Base-by-base conservation (phyloP, 495 filamentous ascomycete genomes). In the Hypoxylon lienhwacheense region DNA sequence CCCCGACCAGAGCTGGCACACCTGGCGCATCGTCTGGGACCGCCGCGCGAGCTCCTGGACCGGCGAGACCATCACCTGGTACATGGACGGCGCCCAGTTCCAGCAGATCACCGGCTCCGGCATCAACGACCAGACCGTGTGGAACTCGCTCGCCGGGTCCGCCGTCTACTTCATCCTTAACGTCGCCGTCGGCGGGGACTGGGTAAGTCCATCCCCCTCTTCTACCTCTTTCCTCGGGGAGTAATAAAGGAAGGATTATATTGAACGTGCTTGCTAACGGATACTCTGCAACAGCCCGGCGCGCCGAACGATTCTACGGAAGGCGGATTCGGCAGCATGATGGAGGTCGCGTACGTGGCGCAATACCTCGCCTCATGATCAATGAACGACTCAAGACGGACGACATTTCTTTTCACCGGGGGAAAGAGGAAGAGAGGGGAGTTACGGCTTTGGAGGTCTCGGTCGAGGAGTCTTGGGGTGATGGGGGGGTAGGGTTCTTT, bases 161-260 rank as follows among this genome's bases (percentile, higher is more conserved):
- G 66, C 71, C 0, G 54, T 75, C 45, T 79, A 66, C 50, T 69
- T 79, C 26, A 74, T 75, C 35, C 55, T 79, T 19, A 81, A 81
- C 41, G 73, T 81, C 1, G 77, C 77, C 3, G 76, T 81, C 39
- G 77, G 77, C 5, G 77, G 77, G 1, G 47, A 55, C 45, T 81
- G 73, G 70, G 74, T 77, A 57, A 59, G 74, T 70, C 46, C 12
- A 21, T 29, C 33, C 25, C 1, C 17, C 39, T 6, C 25, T 34
- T 20, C 22, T 58, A n/a, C n/a, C 28, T 42, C 5, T n/a, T 25
- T 37, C 4, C 3, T 16, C 15, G 11, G 1, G 11, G 15, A 2
- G 25, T 11, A 19, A 17, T 3, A 24, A 24, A 10, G n/a, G 6
- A 4, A 16, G 6, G 15, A 24, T 5, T 4, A 28, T 8, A 3